phyloP scores from a whole-genome alignment of 2,329 filamentous ascomycete species.

The Tolypocladium paradoxum region DNA sequence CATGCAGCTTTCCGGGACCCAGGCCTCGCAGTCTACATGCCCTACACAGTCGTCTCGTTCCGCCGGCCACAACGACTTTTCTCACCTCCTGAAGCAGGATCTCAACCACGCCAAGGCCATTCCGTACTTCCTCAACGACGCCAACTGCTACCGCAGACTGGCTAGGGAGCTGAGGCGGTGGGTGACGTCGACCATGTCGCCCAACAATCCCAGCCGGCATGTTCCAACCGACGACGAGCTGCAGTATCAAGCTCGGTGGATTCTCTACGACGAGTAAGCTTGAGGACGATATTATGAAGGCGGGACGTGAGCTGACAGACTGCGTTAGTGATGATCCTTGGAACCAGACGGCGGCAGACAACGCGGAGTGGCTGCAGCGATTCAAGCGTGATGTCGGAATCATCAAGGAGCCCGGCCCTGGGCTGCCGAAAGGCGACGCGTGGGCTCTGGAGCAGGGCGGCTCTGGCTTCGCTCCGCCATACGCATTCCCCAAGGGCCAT shows the following conservation, averaged over 20 bases:
- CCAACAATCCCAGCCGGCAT: constrained; percentile 49
- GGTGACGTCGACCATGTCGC: constrained; percentile 41
- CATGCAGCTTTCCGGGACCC: neutral
- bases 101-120: constrained; percentile 7
- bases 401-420: constrained; percentile 36
- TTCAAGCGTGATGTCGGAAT: constrained; percentile 51
- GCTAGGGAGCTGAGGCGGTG: constrained; percentile 43
- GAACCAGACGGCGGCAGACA: constrained; percentile 55
- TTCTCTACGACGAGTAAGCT: constrained; percentile 50
- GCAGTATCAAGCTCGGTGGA: constrained; percentile 53
- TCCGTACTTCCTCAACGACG: constrained; percentile 44
- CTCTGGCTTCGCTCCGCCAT: constrained; percentile 45
- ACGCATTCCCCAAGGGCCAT: constrained; percentile 32
- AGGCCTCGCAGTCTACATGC: constrained; percentile 6
- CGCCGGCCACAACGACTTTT: constrained; percentile 3
- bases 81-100: constrained; percentile 2
- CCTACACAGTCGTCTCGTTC: constrained; percentile 5
- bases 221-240: constrained; percentile 51
- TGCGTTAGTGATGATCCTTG: constrained; percentile 45
- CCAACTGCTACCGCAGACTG: constrained; percentile 48
- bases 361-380: constrained; percentile 50
- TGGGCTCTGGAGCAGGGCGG: constrained; percentile 42
- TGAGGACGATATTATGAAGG: neutral
- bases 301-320: neutral
- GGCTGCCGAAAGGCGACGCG: constrained; percentile 27